These are phyloP conservation scores for Acer yangbiense DNA, from an alignment of 345 rosid genomes.

Conservation along the genomic window DNA sequence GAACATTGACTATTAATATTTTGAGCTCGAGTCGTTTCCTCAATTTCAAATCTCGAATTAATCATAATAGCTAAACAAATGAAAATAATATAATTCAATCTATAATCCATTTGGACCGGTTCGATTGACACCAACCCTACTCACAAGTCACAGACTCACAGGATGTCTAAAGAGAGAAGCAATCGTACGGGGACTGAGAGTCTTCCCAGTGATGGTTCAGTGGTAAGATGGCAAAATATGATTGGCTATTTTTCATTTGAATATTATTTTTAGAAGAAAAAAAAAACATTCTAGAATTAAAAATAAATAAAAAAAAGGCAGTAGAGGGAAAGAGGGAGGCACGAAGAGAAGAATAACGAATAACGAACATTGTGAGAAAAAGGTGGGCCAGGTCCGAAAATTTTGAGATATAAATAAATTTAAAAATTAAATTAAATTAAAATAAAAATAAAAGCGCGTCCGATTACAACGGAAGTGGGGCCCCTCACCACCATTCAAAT, in stretches of 20 bases:
- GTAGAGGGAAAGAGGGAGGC: neutral
- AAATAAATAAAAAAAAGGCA: neutral
- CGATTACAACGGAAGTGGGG: conserved; percentile 43
- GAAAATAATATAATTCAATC: too few relatives aligned
- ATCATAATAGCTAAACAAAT: too few relatives aligned
- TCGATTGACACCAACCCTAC: neutral
- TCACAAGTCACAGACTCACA: neutral
- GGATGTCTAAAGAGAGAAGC: neutral
- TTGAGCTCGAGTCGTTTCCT: too few relatives aligned
- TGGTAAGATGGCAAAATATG: neutral
- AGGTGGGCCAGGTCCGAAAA: conserved; percentile 12
- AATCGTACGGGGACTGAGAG: neutral
- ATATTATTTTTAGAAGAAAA: neutral
- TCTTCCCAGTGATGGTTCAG: neutral
- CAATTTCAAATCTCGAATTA: too few relatives aligned
- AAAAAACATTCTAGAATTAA: neutral
- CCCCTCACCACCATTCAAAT: conserved; percentile 28
- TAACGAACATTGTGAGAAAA: neutral
- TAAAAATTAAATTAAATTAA: neutral
- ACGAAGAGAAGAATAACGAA: conserved; percentile 1
- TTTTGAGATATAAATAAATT: neutral
- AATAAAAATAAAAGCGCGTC: conserved; percentile 34
- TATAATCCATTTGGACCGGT: too few relatives aligned
- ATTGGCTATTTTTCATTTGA: neutral
- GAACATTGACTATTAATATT: too few relatives aligned